Percentiles rank a stretch among this genome's conserved stretches.
Evolutionary conservation across 2,329 filamentous ascomycete genomes (phyloP).

Genomic region (Ophiocordyceps camponoti-floridani): DNA sequence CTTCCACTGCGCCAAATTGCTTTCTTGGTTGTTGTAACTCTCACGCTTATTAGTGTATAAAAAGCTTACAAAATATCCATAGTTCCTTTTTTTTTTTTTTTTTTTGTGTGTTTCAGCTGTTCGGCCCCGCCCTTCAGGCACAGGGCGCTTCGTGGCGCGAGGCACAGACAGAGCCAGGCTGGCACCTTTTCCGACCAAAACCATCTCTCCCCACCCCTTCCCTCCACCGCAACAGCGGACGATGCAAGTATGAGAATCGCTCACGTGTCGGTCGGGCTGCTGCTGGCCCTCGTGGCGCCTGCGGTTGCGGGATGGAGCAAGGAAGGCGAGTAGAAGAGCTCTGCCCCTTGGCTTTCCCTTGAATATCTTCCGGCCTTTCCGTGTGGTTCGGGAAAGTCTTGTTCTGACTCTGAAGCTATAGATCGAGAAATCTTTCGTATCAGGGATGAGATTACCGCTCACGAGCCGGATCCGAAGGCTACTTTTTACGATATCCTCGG

Average conservation of each 20-base stretch:
- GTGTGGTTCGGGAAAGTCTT: not conserved
- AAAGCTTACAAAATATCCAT: not conserved
- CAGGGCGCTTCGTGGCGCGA: not conserved
- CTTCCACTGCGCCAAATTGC: conserved; percentile 13
- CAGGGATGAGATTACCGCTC: conserved; percentile 66
- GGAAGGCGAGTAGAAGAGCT: conserved; percentile 59
- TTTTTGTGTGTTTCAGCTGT: not conserved
- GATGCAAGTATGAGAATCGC: conserved; percentile 53
- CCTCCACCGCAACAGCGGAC: not conserved
- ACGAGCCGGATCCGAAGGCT: conserved; percentile 57
- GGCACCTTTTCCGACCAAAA: not conserved
- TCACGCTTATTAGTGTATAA: not conserved
- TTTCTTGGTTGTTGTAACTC: conserved; percentile 2
- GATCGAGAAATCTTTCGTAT: conserved; percentile 97
- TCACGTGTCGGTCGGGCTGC: conserved; percentile 47
- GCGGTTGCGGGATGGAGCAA: conserved; percentile 67
- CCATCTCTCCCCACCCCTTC: too few relatives aligned
- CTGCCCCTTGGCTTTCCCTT: too few relatives aligned
- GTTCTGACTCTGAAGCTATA: conserved; percentile 16
- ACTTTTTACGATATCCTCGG: conserved; percentile 94
- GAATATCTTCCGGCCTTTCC: too few relatives aligned
- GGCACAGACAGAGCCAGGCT: not conserved
- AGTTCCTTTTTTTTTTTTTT: too few relatives aligned
- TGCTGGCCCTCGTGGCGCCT: conserved; percentile 43
- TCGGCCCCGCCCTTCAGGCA: not conserved